phyloP scores from a whole-genome alignment of 768 basidiomycete genomes.

The Lactarius vividus region DNA sequence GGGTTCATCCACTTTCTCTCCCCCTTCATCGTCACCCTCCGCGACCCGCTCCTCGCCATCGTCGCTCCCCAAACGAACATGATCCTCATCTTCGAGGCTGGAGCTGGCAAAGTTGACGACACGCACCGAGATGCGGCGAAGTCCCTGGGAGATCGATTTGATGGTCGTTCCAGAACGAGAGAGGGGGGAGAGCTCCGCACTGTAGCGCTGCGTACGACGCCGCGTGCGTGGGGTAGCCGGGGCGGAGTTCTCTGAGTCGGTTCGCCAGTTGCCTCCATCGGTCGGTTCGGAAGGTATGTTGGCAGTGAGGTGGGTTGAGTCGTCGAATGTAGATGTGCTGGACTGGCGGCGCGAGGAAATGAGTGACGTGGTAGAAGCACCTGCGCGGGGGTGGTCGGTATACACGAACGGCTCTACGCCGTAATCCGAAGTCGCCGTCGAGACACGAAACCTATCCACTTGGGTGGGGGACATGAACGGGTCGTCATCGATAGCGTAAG shows the following conservation, averaged over 20 bases:
- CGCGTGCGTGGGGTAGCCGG: constrained; percentile 36
- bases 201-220: constrained; percentile 51
- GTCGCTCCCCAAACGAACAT: constrained; percentile 44
- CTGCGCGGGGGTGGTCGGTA: constrained; percentile 41
- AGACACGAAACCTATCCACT: constrained; percentile 31
- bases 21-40: constrained; percentile 36
- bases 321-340: constrained; percentile 48
- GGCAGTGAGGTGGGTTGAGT: constrained; percentile 55
- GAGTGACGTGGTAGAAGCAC: constrained; percentile 53
- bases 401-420: constrained; percentile 36
- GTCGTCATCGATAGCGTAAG: constrained; percentile 39
- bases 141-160: constrained; percentile 52
- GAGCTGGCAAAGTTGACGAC: constrained; percentile 76
- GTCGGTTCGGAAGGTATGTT: constrained; percentile 43
- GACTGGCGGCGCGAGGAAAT: constrained; percentile 37
- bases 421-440: constrained; percentile 20
- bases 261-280: constrained; percentile 31
- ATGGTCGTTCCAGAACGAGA: constrained; percentile 60
- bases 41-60: constrained; percentile 37
- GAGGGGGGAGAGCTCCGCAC: constrained; percentile 53
- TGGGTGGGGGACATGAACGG: constrained; percentile 48
- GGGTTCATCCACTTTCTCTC: constrained; percentile 30
- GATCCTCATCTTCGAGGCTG: constrained; percentile 60
- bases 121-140: constrained; percentile 66
- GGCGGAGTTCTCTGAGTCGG: constrained; percentile 37